phyloP scores from a whole-genome alignment of 2,329 filamentous ascomycete species.

The Claviceps sorghi region DNA sequence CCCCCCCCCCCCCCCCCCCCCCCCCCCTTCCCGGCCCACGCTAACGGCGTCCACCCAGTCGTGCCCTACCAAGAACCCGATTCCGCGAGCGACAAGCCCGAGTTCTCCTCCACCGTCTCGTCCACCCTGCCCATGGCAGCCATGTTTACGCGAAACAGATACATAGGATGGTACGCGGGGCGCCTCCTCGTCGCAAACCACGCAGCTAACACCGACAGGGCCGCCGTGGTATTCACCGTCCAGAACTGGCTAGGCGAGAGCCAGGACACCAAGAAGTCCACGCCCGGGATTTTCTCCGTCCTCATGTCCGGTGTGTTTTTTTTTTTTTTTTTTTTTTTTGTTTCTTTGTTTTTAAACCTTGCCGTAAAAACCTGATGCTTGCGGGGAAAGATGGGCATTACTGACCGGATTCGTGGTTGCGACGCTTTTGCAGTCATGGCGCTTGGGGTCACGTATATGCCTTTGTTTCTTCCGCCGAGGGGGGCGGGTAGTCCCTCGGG shows the following conservation, averaged over 20 bases:
- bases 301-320: conserved; percentile 55
- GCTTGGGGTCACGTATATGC: conserved; percentile 37
- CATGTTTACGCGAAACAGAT: conserved; percentile 87
- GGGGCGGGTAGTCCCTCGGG: conserved; percentile 16
- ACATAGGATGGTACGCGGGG: conserved; percentile 43
- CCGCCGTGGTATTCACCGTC: conserved; percentile 57
- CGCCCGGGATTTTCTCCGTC: conserved; percentile 57
- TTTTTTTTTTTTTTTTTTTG: background rate
- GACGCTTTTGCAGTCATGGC: conserved; percentile 46
- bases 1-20: too few species aligned
- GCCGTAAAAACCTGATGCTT: too few species aligned
- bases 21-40: too few species aligned
- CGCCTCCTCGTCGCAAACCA: too few species aligned
- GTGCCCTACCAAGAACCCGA: conserved; percentile 75
- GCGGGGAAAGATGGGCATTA: too few species aligned
- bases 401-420: too few species aligned
- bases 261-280: conserved; percentile 48
- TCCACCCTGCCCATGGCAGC: conserved; percentile 91
- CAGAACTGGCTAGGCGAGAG: conserved; percentile 69
- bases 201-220: conserved; percentile 40
- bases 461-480: conserved; percentile 32
- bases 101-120: conserved; percentile 55
- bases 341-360: background rate
- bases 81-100: conserved; percentile 46
- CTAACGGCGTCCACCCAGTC: conserved; percentile 35